These are phyloP conservation scores for Pestalotiopsis sp. DNA, from an alignment of 2,329 filamentous ascomycete genomes.

Conservation along the genomic window DNA sequence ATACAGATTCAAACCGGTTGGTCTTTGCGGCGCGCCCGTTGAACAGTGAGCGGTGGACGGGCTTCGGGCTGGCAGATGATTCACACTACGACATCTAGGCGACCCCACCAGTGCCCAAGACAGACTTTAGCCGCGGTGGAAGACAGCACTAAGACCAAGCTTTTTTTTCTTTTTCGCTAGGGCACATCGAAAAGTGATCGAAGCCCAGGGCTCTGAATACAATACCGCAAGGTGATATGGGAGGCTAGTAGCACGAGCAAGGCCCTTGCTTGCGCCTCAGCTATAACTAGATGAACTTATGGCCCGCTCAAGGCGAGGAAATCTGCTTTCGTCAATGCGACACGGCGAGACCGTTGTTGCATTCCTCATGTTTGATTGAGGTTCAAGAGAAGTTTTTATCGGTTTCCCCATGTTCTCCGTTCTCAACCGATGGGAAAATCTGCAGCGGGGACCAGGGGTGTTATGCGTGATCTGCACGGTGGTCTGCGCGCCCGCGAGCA, in stretches of 20 bases:
- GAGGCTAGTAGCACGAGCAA: neutral
- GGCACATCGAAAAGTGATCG: neutral
- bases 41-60: neutral
- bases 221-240: neutral
- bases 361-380: neutral
- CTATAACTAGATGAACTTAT: neutral
- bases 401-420: neutral
- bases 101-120: slow-evolving; percentile 1
- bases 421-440: neutral
- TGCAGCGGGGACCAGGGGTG: neutral
- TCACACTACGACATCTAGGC: neutral
- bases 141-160: neutral
- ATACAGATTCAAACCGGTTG: neutral
- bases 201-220: neutral
- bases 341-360: neutral
- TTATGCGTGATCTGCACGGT: neutral
- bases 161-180: neutral
- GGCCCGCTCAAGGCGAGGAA: neutral
- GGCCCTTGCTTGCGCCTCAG: neutral
- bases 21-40: neutral
- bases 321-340: neutral
- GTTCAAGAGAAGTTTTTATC: neutral
- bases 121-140: neutral
- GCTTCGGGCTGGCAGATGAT: neutral
- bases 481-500: neutral